A percentile compares a stretch with the other conserved stretches of the same genome.
Evolutionary conservation across 148 eudicot species (phyloP).

Genomic region (Chenopodium quinoa): DNA sequence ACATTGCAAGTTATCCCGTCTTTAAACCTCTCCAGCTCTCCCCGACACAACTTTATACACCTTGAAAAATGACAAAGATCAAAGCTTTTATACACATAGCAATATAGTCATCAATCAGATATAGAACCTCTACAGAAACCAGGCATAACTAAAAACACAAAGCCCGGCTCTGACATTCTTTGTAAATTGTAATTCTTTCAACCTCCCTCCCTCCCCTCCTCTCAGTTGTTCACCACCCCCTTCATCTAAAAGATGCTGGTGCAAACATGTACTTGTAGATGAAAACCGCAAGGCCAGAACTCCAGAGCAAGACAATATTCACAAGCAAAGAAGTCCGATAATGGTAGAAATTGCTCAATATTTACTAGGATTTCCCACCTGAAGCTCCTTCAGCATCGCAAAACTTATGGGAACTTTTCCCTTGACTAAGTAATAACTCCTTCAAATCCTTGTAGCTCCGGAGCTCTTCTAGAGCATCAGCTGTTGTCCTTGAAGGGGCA

Average conservation of each 20-base stretch:
- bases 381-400: conserved; percentile 16
- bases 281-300: conserved; percentile 14
- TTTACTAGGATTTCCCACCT: conserved; percentile 12
- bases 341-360: conserved; percentile 2
- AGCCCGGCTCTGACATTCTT: conserved; percentile 2
- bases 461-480: conserved; percentile 76
- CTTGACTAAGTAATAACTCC: conserved; percentile 49
- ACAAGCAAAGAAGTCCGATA: conserved; percentile 18
- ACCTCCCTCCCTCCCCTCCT: neutral
- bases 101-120: conserved; percentile 13
- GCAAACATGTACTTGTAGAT: neutral
- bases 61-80: conserved; percentile 1
- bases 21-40: neutral
- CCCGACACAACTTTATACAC: conserved; percentile 5
- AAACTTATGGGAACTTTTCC: conserved; percentile 21
- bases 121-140: neutral
- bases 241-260: neutral
- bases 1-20: neutral
- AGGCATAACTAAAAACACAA: conserved; percentile 11
- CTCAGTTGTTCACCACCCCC: conserved; percentile 1
- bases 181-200: conserved; percentile 3
- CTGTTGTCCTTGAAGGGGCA: conserved; percentile 45
- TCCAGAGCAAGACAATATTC: conserved; percentile 16
- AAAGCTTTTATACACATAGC: neutral
- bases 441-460: conserved; percentile 46